phyloP scores from a whole-genome alignment of 768 basidiomycete genomes.

The Mycena galopus region DNA sequence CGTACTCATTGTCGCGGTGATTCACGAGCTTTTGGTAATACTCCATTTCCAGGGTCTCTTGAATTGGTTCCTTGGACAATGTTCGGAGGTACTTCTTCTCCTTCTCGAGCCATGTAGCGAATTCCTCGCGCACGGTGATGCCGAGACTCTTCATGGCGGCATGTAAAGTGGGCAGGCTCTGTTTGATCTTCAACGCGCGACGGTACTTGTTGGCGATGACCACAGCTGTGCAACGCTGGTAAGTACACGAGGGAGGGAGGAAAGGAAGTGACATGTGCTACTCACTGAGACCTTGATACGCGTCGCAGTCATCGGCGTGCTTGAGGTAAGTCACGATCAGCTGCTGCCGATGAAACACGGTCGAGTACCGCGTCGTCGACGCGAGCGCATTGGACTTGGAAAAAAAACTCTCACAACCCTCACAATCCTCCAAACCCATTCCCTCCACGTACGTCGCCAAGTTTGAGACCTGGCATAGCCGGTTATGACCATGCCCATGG shows the following conservation, averaged over 20 bases:
- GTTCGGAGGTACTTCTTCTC: not conserved
- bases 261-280: no score
- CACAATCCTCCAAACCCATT: not conserved
- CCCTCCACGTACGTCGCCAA: no score
- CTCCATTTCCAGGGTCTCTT: no score
- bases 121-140: not conserved
- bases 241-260: not conserved
- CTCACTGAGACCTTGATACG: not conserved
- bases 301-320: not conserved
- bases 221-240: no score
- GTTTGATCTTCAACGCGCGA: no score
- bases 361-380: no score
- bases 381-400: not conserved
- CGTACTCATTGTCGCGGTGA: not conserved
- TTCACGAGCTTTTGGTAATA: not conserved
- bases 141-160: no score
- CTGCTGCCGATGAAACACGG: no score
- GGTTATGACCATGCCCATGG: no score
- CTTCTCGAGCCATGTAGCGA: not conserved
- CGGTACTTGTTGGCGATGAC: not conserved
- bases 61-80: not conserved
- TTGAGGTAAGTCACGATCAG: not conserved
- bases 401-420: not conserved
- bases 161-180: no score
- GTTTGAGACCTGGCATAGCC: no score